Conservation (phyloP, 345 rosid species). For the Boechera divaricarpa region DNA sequence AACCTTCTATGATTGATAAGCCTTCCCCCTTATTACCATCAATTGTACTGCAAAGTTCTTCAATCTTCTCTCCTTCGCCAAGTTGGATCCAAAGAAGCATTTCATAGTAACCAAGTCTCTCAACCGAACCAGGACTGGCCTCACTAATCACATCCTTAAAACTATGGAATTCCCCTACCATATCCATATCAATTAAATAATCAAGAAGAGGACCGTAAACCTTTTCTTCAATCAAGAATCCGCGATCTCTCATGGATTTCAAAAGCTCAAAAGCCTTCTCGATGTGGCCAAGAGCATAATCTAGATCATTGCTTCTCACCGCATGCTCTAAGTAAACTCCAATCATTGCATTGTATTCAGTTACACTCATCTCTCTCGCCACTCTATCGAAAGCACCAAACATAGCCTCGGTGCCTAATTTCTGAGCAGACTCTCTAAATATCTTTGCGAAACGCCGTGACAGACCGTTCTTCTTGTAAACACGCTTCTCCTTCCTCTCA, state of each 20-base stretch:
- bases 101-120: conserved; percentile 81
- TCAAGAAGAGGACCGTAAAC: conserved; percentile 70
- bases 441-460: conserved; percentile 48
- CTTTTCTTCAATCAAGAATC: conserved; percentile 63
- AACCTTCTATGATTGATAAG: conserved; percentile 58
- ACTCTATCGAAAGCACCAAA: conserved; percentile 55
- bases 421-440: conserved; percentile 49
- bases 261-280: conserved; percentile 53
- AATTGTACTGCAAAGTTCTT: conserved; percentile 54
- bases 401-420: conserved; percentile 59
- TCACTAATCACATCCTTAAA: conserved; percentile 52
- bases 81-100: conserved; percentile 69
- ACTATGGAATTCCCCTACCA: conserved; percentile 66
- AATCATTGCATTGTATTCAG: conserved; percentile 68
- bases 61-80: conserved; percentile 60
- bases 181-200: conserved; percentile 67
- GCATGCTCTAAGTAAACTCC: conserved; percentile 60
- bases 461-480: conserved; percentile 50
- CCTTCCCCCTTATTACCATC: conserved; percentile 38
- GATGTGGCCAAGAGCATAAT: conserved; percentile 52
- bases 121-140: conserved; percentile 43
- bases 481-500: conserved; percentile 62
- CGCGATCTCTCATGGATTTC: conserved; percentile 67
- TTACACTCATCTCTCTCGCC: conserved; percentile 67
- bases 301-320: conserved; percentile 50